These are phyloP conservation scores for Rosa hybrid DNA, from an alignment of 331 rosid species.

Conservation along the genomic window DNA sequence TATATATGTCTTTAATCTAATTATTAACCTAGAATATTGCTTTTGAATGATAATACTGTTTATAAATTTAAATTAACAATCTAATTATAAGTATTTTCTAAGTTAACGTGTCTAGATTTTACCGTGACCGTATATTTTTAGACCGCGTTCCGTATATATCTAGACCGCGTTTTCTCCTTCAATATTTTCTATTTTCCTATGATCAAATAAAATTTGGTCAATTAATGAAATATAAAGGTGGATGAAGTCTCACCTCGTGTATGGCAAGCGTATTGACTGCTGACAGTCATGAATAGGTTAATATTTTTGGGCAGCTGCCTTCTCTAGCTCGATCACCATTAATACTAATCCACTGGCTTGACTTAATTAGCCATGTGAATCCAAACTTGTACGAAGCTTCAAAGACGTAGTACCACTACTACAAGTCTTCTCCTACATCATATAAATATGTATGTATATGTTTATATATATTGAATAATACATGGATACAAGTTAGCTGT, in stretches of 20 bases:
- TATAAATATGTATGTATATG: not conserved
- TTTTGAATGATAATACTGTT: too few relatives aligned
- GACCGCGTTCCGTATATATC: too few relatives aligned
- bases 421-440: not conserved
- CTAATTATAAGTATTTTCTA: too few relatives aligned
- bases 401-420: slow-evolving; percentile 16
- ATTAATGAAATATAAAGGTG: not conserved
- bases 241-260: slow-evolving; percentile 7
- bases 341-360: slow-evolving; percentile 22
- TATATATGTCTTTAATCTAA: too few relatives aligned
- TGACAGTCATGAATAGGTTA: slow-evolving; percentile 21
- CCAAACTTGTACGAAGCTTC: slow-evolving; percentile 42
- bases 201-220: not conserved
- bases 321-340: not conserved
- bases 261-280: slow-evolving; percentile 45
- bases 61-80: too few relatives aligned
- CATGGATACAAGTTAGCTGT: not conserved
- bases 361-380: slow-evolving; percentile 39
- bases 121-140: too few relatives aligned
- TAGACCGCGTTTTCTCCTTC: not conserved
- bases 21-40: too few relatives aligned
- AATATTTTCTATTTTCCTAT: not conserved
- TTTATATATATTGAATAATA: not conserved
- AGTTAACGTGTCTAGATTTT: too few relatives aligned
- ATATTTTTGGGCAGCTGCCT: not conserved